phyloP scores from a whole-genome alignment of 305 asterid species.

The Vinca major region DNA sequence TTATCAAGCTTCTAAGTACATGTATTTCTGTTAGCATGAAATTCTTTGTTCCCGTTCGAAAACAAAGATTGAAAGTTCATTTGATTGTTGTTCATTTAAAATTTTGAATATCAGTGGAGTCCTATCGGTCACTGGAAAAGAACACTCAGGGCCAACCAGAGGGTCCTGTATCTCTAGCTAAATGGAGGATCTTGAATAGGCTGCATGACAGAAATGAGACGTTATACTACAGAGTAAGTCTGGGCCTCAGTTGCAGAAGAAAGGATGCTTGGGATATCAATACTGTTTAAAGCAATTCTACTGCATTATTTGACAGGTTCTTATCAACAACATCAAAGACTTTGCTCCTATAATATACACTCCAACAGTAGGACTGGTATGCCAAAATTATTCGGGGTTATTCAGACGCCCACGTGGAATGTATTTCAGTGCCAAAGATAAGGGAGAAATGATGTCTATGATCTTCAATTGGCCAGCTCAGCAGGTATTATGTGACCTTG shows the following conservation, averaged over 20 bases:
- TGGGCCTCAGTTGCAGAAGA: slow-evolving; percentile 25
- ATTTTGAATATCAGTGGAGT: slow-evolving; percentile 60
- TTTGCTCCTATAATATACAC: slow-evolving; percentile 96
- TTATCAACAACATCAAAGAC: slow-evolving; percentile 76
- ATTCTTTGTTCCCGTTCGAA: not conserved
- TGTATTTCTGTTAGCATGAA: not conserved
- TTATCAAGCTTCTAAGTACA: not conserved
- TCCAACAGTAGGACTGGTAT: slow-evolving; percentile 95
- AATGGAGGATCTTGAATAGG: slow-evolving; percentile 97
- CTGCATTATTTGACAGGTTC: slow-evolving; percentile 45
- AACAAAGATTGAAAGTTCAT: slow-evolving; percentile 6
- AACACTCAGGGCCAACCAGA: slow-evolving; percentile 75
- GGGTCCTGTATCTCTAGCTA: slow-evolving; percentile 59
- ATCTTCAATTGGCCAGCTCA: slow-evolving; percentile 90
- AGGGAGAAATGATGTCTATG: slow-evolving; percentile 99
- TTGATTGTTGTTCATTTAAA: slow-evolving; percentile 13
- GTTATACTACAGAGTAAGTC: slow-evolving; percentile 82
- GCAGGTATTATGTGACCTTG: slow-evolving; percentile 41
- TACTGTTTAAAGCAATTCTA: slow-evolving; percentile 12
- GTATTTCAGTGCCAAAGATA: slow-evolving; percentile 98
- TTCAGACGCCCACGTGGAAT: slow-evolving; percentile 98
- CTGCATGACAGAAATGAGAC: slow-evolving; percentile 98
- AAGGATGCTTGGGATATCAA: not conserved
- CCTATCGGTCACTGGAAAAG: slow-evolving; percentile 81
- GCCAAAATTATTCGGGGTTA: slow-evolving; percentile 97